These are phyloP conservation scores for Backusella australiensis DNA, from an alignment of 192 early-diverging fungal genomes.

Conservation along the genomic window DNA sequence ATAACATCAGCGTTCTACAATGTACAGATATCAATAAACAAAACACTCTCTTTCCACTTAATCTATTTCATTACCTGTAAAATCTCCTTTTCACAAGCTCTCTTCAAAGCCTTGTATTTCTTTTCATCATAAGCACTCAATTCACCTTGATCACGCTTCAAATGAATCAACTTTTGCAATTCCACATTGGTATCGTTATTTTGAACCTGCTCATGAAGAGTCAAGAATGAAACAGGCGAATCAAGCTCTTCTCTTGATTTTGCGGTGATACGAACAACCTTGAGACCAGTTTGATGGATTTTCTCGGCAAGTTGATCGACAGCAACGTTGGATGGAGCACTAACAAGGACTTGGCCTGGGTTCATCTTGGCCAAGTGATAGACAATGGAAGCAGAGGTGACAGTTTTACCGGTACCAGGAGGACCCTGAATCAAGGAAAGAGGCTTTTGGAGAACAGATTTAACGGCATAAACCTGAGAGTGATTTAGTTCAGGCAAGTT, in stretches of 20 bases:
- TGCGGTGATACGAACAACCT: constrained; percentile 93
- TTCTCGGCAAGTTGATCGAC: constrained; percentile 98
- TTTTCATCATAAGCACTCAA: constrained; percentile 85
- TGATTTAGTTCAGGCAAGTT: constrained; percentile 96
- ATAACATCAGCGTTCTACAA: constrained; percentile 92
- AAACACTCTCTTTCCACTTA: background rate
- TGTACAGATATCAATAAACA: background rate
- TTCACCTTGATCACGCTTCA: constrained; percentile 90
- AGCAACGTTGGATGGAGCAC: constrained; percentile 98
- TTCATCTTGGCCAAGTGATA: constrained; percentile 95
- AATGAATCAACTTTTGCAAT: constrained; percentile 86
- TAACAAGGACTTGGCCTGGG: constrained; percentile 91
- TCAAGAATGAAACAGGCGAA: constrained; percentile 90
- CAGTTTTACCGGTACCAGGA: constrained; percentile 98
- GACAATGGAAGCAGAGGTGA: constrained; percentile 95
- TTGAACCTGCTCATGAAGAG: constrained; percentile 95
- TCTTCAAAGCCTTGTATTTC: constrained; percentile 79
- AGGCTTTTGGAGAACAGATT: constrained; percentile 88
- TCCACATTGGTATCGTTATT: constrained; percentile 94
- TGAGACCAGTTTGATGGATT: constrained; percentile 91
- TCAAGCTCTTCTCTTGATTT: constrained; percentile 93
- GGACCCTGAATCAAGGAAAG: constrained; percentile 95
- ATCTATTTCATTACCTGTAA: constrained; percentile 51
- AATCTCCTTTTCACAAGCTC: constrained; percentile 89
- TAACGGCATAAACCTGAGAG: constrained; percentile 94